phyloP scores from a whole-genome alignment of 2,329 filamentous ascomycete species.

The Myotisia sp. region DNA sequence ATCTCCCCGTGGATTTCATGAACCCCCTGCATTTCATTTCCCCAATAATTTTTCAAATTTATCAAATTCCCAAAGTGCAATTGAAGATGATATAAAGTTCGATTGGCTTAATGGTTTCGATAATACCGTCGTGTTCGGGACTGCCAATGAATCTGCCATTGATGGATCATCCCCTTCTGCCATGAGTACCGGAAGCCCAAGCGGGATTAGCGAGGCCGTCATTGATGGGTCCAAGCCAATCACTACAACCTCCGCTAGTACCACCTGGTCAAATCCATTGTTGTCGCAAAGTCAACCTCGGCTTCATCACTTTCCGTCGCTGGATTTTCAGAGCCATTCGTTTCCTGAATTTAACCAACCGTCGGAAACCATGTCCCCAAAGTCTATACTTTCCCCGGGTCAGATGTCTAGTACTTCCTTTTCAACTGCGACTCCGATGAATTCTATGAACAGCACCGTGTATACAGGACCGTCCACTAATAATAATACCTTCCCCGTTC shows the following conservation, averaged over 20 bases:
- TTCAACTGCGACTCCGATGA: conserved; percentile 62
- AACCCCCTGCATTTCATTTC: conserved; percentile 29
- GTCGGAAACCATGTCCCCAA: conserved; percentile 61
- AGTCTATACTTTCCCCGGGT: conserved; percentile 56
- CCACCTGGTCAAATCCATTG: conserved; percentile 55
- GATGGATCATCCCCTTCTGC: conserved; percentile 92
- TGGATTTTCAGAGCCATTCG: conserved; percentile 49
- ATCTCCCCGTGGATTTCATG: conserved; percentile 45
- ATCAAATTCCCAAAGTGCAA: conserved; percentile 41
- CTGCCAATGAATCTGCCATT: conserved; percentile 61
- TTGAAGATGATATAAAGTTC: conserved; percentile 58
- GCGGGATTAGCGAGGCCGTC: conserved; percentile 81
- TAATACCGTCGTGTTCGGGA: conserved; percentile 56
- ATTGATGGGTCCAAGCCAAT: conserved; percentile 59
- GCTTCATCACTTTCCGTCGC: conserved; percentile 51
- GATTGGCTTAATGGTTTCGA: conserved; percentile 79
- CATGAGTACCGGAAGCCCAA: conserved; percentile 88
- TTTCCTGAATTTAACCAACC: conserved; percentile 63
- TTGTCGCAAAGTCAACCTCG: conserved; percentile 55
- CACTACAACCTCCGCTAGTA: conserved; percentile 35
- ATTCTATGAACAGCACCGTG: conserved; percentile 56
- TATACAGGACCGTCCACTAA: conserved; percentile 49
- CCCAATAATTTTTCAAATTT: conserved; percentile 30
- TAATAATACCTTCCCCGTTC: conserved; percentile 33
- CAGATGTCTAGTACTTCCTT: conserved; percentile 59